Conservation (phyloP, 2,329 filamentous ascomycete species). For the Venturia carpophila region DNA sequence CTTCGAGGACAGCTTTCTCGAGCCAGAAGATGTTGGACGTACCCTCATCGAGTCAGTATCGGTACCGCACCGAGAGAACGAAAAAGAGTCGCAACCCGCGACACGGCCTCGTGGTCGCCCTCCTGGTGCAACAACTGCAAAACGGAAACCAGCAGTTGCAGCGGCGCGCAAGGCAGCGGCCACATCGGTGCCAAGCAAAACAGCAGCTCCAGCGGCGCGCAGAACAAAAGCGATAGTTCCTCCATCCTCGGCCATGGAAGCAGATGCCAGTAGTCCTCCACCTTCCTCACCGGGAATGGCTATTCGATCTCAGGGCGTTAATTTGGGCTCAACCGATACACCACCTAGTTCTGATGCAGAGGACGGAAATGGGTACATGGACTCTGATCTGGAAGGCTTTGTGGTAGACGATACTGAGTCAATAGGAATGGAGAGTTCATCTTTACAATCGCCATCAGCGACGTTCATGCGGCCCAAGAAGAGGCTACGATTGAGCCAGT, state of each 20-base stretch:
- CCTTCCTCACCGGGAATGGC: slow-evolving; percentile 15
- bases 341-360: not conserved
- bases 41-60: not conserved
- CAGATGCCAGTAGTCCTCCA: slow-evolving; percentile 18
- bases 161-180: not conserved
- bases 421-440: slow-evolving; percentile 7
- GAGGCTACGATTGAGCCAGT: slow-evolving; percentile 5
- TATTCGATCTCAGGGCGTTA: slow-evolving; percentile 16
- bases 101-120: slow-evolving; percentile 13
- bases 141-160: not conserved
- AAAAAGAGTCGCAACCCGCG: not conserved
- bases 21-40: slow-evolving; percentile 17
- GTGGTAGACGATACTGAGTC: slow-evolving; percentile 19
- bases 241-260: slow-evolving; percentile 17
- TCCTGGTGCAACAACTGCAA: slow-evolving; percentile 4
- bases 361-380: slow-evolving; percentile 13
- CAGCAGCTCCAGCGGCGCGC: not conserved
- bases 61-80: not conserved
- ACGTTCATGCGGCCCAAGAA: slow-evolving; percentile 3
- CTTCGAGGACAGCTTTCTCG: slow-evolving; percentile 12
- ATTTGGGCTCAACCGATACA: slow-evolving; percentile 18
- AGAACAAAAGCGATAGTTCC: not conserved
- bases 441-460: slow-evolving; percentile 11
- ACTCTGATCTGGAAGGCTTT: slow-evolving; percentile 19
- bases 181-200: not conserved